phyloP scores from a whole-genome alignment of 129 eudicot genomes.

The Saussurea involucrata region DNA sequence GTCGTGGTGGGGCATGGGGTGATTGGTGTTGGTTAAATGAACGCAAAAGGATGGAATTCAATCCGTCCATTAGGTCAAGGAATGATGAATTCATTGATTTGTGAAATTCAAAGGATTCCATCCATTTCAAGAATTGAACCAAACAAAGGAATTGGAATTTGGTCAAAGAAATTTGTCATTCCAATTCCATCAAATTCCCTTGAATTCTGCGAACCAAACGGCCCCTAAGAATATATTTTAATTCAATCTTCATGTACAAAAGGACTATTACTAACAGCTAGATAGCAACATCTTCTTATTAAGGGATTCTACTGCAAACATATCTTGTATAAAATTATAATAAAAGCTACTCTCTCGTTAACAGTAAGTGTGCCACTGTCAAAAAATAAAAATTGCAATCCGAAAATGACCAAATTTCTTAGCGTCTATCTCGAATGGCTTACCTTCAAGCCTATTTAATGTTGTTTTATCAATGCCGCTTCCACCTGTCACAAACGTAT shows the following conservation, averaged over 20 bases:
- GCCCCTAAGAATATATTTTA: neutral
- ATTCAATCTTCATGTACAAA: neutral
- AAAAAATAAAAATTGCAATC: neutral
- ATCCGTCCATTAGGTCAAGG: too few species aligned
- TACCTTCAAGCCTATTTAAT: constrained; percentile 71
- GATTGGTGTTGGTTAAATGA: too few species aligned
- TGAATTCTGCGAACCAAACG: too few species aligned
- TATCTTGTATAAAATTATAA: neutral
- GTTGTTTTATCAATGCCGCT: constrained; percentile 33
- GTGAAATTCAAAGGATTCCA: too few species aligned
- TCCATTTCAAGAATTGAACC: too few species aligned
- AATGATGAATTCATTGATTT: too few species aligned
- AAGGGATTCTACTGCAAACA: neutral
- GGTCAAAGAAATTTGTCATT: too few species aligned
- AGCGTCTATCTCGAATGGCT: neutral
- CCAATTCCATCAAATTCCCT: too few species aligned
- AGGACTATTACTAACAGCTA: neutral
- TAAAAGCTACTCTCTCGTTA: neutral
- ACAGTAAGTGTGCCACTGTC: neutral
- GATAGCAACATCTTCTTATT: neutral
- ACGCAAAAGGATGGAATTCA: too few species aligned
- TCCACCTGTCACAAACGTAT: constrained; percentile 50
- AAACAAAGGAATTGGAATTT: too few species aligned
- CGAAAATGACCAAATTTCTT: neutral
- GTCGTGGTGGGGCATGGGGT: too few species aligned